A percentile compares a stretch with the other conserved stretches of the same genome.
phyloP scores from a whole-genome alignment of 2,329 filamentous ascomycete species.

The Sclerotiophoma versabilis region DNA sequence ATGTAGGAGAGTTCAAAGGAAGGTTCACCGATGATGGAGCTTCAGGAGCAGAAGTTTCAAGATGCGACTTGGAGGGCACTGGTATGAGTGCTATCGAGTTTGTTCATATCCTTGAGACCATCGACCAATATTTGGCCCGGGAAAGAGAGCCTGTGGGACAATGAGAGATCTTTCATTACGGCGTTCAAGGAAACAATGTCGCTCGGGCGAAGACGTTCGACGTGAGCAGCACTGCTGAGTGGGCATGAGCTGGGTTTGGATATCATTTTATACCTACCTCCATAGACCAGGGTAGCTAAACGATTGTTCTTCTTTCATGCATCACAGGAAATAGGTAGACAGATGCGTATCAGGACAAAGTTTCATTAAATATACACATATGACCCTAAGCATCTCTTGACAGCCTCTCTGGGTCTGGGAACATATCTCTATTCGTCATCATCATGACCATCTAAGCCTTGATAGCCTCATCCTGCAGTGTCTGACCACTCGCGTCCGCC shows the following conservation, averaged over 20 bases:
- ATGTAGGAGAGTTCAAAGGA: neutral
- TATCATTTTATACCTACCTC: constrained; percentile 7
- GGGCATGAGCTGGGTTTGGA: neutral
- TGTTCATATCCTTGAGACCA: neutral
- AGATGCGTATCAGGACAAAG: neutral
- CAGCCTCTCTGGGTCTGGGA: neutral
- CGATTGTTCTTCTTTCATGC: constrained; percentile 1
- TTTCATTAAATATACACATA: neutral
- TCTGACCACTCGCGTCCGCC: constrained; percentile 36
- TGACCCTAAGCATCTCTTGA: neutral
- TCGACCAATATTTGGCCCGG: neutral
- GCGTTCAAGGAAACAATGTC: constrained; percentile 9
- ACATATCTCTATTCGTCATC: neutral
- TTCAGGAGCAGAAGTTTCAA: neutral
- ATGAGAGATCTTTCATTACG: constrained; percentile 1
- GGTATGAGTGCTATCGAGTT: neutral
- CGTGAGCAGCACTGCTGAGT: neutral
- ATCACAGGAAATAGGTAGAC: neutral
- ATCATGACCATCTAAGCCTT: constrained; percentile 2
- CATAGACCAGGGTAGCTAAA: constrained; percentile 6
- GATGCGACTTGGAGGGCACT: neutral
- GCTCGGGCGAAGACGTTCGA: neutral
- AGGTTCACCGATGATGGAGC: neutral
- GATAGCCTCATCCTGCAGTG: constrained; percentile 29
- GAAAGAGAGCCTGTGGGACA: neutral